Evolutionary conservation across 306 rosid genomes (phyloP), one percentile per base, ranked within the genome.

Genomic region (Prunus salicina): DNA sequence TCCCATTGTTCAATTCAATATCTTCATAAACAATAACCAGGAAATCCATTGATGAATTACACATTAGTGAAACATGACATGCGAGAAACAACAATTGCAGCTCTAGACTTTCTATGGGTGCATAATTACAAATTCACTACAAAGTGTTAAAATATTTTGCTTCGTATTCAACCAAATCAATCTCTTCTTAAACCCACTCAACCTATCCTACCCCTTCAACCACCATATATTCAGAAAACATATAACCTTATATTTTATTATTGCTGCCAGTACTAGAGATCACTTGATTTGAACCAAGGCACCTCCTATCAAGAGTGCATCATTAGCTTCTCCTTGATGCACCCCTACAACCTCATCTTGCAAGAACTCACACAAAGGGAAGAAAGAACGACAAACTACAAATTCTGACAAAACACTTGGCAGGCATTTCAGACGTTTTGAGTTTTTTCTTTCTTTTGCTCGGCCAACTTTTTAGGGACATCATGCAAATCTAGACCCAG

Each of bases 11-110:
- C 27, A 38, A 58, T 28, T 38, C 27, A 38, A 50, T 28, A 68
- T 68, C 46, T 69, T 11, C 2, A 56, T 38, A 45, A 57, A 45
- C 5, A 43, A 14, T 15, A 18, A 41, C 69, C 32, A 18, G 7
- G 67, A 15, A 52, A n/a, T 28, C 64, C 28, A 82, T 46, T 52
- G 50, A 74, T 24, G 34, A 72, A 46, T 24, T 47, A 50, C 11
- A 64, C 32, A 24, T 22, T n/a, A 12, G 6, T 14, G 0, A 8
- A 64, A n/a, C 27, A 75, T 47, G 19, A 20, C 32, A 66, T 22
- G 63, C 8, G 46, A 25, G 64, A 25, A 67, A 76, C 50, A 52
- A 32, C 27, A 71, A 71, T 4, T 28, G 55, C 10, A 43, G 46
- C 1, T 32, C 24, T 50, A 25, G 19, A 16, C 13, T 19, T 27